These are phyloP conservation scores for Mercurialis annua DNA, from an alignment of 345 rosid species.

Conservation along the genomic window DNA sequence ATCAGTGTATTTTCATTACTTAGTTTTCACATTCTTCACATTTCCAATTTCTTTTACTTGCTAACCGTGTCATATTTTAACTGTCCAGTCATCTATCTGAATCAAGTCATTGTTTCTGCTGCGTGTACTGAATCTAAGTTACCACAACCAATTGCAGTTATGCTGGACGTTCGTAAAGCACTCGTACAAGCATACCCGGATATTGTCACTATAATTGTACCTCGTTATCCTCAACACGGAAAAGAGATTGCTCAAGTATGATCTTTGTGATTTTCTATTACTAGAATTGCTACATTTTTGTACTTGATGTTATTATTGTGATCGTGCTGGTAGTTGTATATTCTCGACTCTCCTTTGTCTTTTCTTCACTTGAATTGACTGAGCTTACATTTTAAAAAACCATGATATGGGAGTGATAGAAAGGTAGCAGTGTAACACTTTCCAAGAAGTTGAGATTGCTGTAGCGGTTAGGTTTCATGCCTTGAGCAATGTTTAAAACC, in stretches of 20 bases:
- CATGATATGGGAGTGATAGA: neutral
- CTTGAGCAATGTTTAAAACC: neutral
- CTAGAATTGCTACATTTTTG: neutral
- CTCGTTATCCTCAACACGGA: slow-evolving; percentile 81
- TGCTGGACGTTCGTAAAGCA: slow-evolving; percentile 56
- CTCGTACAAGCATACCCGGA: slow-evolving; percentile 50
- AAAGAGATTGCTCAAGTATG: slow-evolving; percentile 68
- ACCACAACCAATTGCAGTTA: slow-evolving; percentile 49
- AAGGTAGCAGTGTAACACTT: neutral
- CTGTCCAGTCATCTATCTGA: neutral
- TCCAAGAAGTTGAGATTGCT: neutral
- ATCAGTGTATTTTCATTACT: neutral
- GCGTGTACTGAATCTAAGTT: slow-evolving; percentile 11
- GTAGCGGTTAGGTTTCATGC: neutral
- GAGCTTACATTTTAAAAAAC: neutral
- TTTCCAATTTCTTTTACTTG: neutral
- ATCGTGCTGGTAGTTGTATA: neutral
- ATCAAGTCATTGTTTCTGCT: neutral
- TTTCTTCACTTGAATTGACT: neutral
- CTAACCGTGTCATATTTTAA: neutral
- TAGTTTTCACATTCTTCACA: neutral
- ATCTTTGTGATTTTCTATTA: slow-evolving; percentile 1
- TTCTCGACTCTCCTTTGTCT: neutral
- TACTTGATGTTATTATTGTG: neutral
- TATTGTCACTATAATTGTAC: slow-evolving; percentile 60